Evolutionary conservation across 1,139 yeast genomes (phyloP).

Genomic region (Geotrichum restrictum): DNA sequence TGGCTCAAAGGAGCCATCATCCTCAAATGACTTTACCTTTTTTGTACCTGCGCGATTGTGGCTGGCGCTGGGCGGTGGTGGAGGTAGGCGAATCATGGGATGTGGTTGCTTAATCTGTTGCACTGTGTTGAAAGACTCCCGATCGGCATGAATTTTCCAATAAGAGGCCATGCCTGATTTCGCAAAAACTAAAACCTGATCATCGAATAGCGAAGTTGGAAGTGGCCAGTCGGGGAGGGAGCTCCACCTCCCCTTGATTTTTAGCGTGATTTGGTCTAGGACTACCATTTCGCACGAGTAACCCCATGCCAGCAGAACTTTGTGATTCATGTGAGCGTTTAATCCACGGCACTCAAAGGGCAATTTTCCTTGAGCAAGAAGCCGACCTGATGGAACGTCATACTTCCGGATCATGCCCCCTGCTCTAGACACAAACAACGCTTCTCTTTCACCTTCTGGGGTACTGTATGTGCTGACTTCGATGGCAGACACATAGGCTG

Average conservation of each 20-base stretch:
- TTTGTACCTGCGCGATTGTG: neutral
- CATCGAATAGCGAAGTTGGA: constrained; percentile 26
- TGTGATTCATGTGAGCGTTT: constrained; percentile 18
- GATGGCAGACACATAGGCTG: constrained; percentile 12
- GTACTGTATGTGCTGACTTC: constrained; percentile 14
- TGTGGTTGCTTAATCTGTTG: constrained; percentile 11
- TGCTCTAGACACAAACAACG: constrained; percentile 11
- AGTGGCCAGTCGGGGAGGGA: constrained; percentile 29
- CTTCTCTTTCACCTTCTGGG: constrained; percentile 12
- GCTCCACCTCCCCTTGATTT: constrained; percentile 21
- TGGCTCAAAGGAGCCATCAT: constrained; percentile 9
- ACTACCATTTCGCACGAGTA: constrained; percentile 26
- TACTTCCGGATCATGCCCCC: constrained; percentile 19
- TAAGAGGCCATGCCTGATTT: constrained; percentile 23
- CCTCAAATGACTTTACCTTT: neutral
- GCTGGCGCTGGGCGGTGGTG: constrained; percentile 4
- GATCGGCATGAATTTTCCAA: constrained; percentile 16
- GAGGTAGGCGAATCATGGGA: constrained; percentile 18
- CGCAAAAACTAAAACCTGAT: constrained; percentile 24
- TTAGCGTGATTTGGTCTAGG: constrained; percentile 22
- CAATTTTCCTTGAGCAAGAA: constrained; percentile 18
- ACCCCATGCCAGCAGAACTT: constrained; percentile 27
- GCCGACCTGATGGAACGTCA: constrained; percentile 23
- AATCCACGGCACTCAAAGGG: constrained; percentile 25
- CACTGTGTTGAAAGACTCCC: constrained; percentile 11